phyloP scores from a whole-genome alignment of 495 filamentous ascomycete species.

The Neurospora sp. region DNA sequence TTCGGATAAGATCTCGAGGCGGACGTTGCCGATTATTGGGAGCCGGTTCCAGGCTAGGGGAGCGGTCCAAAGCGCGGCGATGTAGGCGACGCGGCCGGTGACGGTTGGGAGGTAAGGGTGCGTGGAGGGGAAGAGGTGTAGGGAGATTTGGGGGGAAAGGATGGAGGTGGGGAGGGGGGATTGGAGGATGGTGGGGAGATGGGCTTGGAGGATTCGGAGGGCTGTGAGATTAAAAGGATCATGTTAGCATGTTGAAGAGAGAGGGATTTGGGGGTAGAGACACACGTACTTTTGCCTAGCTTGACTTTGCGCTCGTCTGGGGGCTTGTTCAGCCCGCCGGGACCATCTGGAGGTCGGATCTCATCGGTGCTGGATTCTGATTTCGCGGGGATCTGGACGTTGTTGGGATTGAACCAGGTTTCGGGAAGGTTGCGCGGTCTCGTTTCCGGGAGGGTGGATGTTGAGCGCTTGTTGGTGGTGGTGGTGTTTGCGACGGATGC shows the following conservation, averaged over 20 bases:
- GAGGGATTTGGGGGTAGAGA: not conserved
- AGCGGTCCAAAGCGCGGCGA: slow-evolving; percentile 87
- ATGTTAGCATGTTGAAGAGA: not conserved
- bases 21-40: slow-evolving; percentile 79
- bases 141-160: slow-evolving; percentile 79
- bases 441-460: not conserved
- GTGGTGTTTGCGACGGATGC: slow-evolving; percentile 1
- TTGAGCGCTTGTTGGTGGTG: slow-evolving; percentile 9
- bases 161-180: slow-evolving; percentile 76
- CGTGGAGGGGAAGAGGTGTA: slow-evolving; percentile 92
- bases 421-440: slow-evolving; percentile 1
- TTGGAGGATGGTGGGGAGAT: slow-evolving; percentile 76
- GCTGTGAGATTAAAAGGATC: slow-evolving; percentile 39
- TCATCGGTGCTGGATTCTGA: not conserved
- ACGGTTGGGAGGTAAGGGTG: slow-evolving; percentile 92
- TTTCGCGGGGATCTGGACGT: not conserved
- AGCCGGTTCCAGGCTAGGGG: slow-evolving; percentile 92
- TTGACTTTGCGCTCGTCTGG: slow-evolving; percentile 76
- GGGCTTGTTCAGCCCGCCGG: slow-evolving; percentile 16
- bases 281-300: slow-evolving; percentile 61
- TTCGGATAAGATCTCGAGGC: slow-evolving; percentile 76
- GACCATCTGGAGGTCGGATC: not conserved
- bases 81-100: slow-evolving; percentile 79
- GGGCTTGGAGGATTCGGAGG: slow-evolving; percentile 73
- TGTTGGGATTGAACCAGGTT: not conserved